Evolutionary conservation across 208 protist species (phyloP), one percentile per base, ranked within the genome.

Genomic region (Trypanosoma boissoni): DNA sequence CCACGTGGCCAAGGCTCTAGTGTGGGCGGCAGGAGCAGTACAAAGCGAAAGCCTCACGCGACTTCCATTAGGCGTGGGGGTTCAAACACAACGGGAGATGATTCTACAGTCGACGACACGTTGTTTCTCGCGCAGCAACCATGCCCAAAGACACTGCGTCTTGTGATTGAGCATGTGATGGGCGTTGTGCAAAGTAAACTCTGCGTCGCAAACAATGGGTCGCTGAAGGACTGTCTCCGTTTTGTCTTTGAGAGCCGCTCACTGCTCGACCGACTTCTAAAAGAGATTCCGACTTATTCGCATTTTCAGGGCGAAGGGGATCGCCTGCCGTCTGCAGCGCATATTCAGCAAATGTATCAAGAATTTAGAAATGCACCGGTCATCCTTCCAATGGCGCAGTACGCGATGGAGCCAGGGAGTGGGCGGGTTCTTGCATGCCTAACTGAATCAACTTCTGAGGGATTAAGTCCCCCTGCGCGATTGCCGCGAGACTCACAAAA

Each of bases 221-320:
- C 83, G 12, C 43, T 95, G 28, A 78, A 80, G 48, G 76, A 91
- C 52, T 85, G 79, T 60, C 72, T 95, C 39, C 60, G 79, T 29
- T 86, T 82, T 48, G 76, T 80, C 26, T 95, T 95, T 74, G 89
- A 95, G 64, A 78, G 73, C 9, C 78, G 84, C 41, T 64, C 81
- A 37, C 48, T 95, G 56, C 64, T 95, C 8, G 83, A 95, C 32
- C 78, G 83, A 5, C 57, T 95, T 48, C 63, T 95, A 23, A 91
- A 92, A 61, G 89, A 95, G 48, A 84, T 91, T 20, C 86, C 89
- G 0, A 62, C 53, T 32, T 92, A 93, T 67, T 64, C 74, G 7
- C 69, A 81, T 16, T 83, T 73, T 58, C 72, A 79, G 32, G 72
- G 68, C 5, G 72, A 76, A 21, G 61, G 53, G 1, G 65, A 65